Evolutionary conservation across 805 yeast genomes (phyloP), one percentile per base, ranked within the genome.

Genomic region (Candida succiphila): DNA sequence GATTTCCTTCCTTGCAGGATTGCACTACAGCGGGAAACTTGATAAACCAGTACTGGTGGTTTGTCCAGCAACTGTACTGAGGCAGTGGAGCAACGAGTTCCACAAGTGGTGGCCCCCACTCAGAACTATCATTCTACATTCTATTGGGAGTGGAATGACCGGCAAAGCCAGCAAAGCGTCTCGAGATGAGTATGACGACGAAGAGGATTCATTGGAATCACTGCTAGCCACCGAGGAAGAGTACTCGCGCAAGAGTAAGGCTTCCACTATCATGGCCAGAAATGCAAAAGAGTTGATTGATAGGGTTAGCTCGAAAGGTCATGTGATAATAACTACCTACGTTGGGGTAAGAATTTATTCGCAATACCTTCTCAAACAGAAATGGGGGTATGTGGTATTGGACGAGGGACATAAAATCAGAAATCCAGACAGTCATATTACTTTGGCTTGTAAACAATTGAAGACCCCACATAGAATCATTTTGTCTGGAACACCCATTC

Each of bases 71-170:
- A 92, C 98, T 0, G 96, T 92, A 0, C 62, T 92, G 67, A 81
- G 76, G 39, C 98, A 92, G 50, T 92, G 98, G 98, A 89, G 86
- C n/a, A 80, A 79, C 40, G 98, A 92, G 55, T 74, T 92, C 31
- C 97, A 89, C 46, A 72, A 79, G 32, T 92, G 98, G 98, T 92
- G 97, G 97, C 96, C 97, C 3, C 86, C 96, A 0, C 65, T 92
- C 19, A 58, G 98, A 39, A 75, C 87, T 4, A 75, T 84, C 4
- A 85, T 92, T 31, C 58, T 92, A 22, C 98, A 92, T 53, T 79
- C 96, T 1, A 92, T 87, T 31, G 98, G 98, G 0, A 63, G 86
- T 1, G 97, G 95, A 1, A 79, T 89, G 88, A 46, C 55, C 1
- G 52, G 43, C 10, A 37, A 45, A 24, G 35, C 41, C 10, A 48